Conservation (phyloP, 495 filamentous ascomycete genomes). For the Parachaetomium inaequale region DNA sequence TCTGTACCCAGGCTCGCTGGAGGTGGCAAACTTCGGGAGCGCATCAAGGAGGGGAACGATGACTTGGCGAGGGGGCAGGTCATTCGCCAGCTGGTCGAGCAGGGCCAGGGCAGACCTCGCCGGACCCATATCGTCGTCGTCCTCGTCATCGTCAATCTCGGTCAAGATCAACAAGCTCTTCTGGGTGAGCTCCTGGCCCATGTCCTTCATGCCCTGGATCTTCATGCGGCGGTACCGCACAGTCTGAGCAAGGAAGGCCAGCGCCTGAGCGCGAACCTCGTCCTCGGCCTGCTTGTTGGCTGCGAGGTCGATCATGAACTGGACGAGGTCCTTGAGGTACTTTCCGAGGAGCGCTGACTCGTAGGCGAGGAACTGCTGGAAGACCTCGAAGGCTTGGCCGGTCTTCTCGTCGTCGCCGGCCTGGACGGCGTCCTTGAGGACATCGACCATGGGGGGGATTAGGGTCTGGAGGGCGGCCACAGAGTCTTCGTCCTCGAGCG, state of each 20-base stretch:
- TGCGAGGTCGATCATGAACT: slow-evolving; percentile 90
- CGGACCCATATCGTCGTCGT: slow-evolving; percentile 90
- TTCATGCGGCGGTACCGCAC: slow-evolving; percentile 91
- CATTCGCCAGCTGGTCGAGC: slow-evolving; percentile 81
- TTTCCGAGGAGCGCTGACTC: slow-evolving; percentile 76
- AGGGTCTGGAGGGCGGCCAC: slow-evolving; percentile 70
- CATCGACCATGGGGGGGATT: slow-evolving; percentile 82
- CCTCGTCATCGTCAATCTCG: slow-evolving; percentile 79
- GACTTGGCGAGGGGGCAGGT: slow-evolving; percentile 88
- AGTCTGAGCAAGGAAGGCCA: slow-evolving; percentile 89
- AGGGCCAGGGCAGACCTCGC: slow-evolving; percentile 80
- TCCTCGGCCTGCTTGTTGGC: slow-evolving; percentile 70
- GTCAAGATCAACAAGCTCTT: slow-evolving; percentile 84
- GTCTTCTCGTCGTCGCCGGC: slow-evolving; percentile 77
- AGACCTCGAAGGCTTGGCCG: slow-evolving; percentile 91
- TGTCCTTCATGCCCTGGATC: slow-evolving; percentile 72
- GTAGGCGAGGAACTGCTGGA: slow-evolving; percentile 90
- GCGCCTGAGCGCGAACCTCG: slow-evolving; percentile 81
- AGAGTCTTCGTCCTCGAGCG: slow-evolving; percentile 72
- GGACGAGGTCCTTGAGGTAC: slow-evolving; percentile 85
- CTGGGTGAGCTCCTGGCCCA: slow-evolving; percentile 80
- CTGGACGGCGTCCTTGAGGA: slow-evolving; percentile 78
- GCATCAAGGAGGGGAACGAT: slow-evolving; percentile 86
- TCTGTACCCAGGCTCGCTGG: slow-evolving; percentile 67
- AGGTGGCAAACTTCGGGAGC: slow-evolving; percentile 74